These are phyloP conservation scores for Leccinum pellstonianum DNA, from an alignment of 768 basidiomycete genomes.

Conservation along the genomic window DNA sequence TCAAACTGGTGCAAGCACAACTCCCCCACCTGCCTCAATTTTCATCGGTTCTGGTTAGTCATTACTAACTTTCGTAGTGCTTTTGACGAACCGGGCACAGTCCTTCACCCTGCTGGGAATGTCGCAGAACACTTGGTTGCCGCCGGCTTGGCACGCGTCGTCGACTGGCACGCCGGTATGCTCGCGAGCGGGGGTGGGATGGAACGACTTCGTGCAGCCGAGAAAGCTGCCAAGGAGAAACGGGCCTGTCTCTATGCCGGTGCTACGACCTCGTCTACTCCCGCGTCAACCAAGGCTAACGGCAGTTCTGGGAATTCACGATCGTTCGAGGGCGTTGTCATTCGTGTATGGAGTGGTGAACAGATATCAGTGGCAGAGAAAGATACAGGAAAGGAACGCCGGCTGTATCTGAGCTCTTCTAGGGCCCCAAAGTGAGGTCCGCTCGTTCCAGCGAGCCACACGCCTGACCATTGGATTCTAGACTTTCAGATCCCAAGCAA, in stretches of 20 bases:
- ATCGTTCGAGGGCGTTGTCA: slow-evolving; percentile 78
- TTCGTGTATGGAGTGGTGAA: slow-evolving; percentile 90
- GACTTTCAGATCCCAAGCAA: slow-evolving; percentile 82
- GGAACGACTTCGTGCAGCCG: slow-evolving; percentile 83
- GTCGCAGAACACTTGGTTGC: slow-evolving; percentile 87
- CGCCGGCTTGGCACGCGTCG: slow-evolving; percentile 83
- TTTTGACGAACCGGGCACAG: slow-evolving; percentile 33
- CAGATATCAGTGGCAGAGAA: slow-evolving; percentile 80
- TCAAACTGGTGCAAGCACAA: slow-evolving; percentile 52
- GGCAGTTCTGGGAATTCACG: slow-evolving; percentile 43
- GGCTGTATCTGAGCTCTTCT: slow-evolving; percentile 86
- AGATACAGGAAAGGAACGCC: slow-evolving; percentile 70
- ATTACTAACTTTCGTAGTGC: neutral
- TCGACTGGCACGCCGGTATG: slow-evolving; percentile 98
- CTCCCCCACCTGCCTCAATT: slow-evolving; percentile 70
- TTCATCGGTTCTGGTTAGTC: slow-evolving; percentile 83
- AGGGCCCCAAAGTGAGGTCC: slow-evolving; percentile 71
- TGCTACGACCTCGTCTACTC: slow-evolving; percentile 36
- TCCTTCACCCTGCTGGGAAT: slow-evolving; percentile 91
- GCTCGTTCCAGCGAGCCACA: neutral
- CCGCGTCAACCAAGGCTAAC: slow-evolving; percentile 44
- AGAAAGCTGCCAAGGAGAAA: slow-evolving; percentile 77
- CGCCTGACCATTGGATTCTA: slow-evolving; percentile 30
- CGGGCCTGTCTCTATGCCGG: slow-evolving; percentile 69
- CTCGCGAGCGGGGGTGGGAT: slow-evolving; percentile 80